Base-by-base conservation (phyloP, 2,329 filamentous ascomycete genomes). In the Aspergillus tanneri region DNA sequence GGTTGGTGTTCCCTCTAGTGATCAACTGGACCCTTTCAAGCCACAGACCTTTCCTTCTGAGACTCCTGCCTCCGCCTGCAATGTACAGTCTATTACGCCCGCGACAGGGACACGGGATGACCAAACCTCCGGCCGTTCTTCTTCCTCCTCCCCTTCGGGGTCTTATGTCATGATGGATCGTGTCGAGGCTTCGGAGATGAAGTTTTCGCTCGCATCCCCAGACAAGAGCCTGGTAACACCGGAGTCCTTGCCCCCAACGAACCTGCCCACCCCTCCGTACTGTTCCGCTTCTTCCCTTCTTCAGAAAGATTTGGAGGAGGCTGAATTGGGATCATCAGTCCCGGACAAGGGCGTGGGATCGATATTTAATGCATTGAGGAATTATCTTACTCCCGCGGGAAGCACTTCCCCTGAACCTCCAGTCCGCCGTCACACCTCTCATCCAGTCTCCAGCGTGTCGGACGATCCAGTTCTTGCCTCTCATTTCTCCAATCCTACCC, bases 1-100 rank as follows among this genome's bases (percentile, higher is more conserved):
- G 92, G 93, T 99, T 95, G 86, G 93, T 96, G 82, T 82, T 80
- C 83, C 82, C 78, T 83, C 82, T 80, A 84, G 82, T 79, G 83
- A 85, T 84, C 80, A 81, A 80, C 69, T 72, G 73, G 77, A 55
- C 66, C 58, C 69, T 57, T 64, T 67, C 52, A 68, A 65, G 58
- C 60, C 67, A 59, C 66, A 67, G 61, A 65, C 68, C 55, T 69
- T 65, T 61, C 61, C 63, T 62, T 65, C 61, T 54, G 60, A 61
- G 50, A 59, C 57, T 49, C 56, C 60, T 55, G 39, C 54, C 47
- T 54, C 59, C 41, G 53, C 55, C 43, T 52, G 60, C 49, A 58
- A 52, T 43, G 47, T 53, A 42, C 60, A 59, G 55, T 56, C 61
- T 45, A 58, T 52, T 53, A 49, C 54, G 53, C 53, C 56, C 51